phyloP scores from a whole-genome alignment of 116 monocot genomes.

The Cymodocea nodosa region DNA sequence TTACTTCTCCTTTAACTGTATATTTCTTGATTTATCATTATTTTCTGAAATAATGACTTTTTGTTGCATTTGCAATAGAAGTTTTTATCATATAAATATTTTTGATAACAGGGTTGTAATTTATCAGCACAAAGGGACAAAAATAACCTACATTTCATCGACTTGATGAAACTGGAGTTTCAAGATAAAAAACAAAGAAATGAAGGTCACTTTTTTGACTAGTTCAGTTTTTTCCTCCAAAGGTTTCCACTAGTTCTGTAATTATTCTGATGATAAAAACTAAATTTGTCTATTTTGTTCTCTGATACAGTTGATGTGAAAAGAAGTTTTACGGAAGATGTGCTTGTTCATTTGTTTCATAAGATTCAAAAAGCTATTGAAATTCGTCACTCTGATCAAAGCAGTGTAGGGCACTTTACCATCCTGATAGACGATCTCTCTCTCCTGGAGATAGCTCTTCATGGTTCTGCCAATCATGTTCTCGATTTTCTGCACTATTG shows the following conservation, averaged over 20 bases:
- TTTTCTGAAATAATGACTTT: no score
- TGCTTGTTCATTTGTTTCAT: constrained; percentile 35
- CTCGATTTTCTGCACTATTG: constrained; percentile 81
- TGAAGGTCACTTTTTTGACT: neutral
- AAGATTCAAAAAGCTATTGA: constrained; percentile 32
- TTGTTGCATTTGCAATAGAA: neutral
- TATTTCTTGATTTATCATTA: no score
- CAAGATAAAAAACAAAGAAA: constrained; percentile 13
- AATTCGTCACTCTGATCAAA: constrained; percentile 10
- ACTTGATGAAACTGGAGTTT: constrained; percentile 42
- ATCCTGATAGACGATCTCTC: constrained; percentile 78
- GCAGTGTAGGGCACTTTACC: constrained; percentile 3
- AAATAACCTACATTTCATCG: constrained; percentile 53
- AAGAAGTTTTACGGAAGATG: constrained; percentile 19
- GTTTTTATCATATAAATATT: neutral
- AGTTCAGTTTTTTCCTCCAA: neutral
- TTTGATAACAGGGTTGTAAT: constrained; percentile 66
- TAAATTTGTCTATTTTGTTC: neutral
- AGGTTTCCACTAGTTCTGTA: neutral
- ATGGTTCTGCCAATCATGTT: constrained; percentile 49
- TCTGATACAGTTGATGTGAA: constrained; percentile 12
- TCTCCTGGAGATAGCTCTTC: constrained; percentile 61
- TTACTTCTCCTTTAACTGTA: no score
- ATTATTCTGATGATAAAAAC: neutral
- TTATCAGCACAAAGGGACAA: constrained; percentile 53